A percentile compares a stretch with the other conserved stretches of the same genome.
Evolutionary conservation across 257 asterid species (phyloP).

Genomic region (Anisodus tanguticus): DNA sequence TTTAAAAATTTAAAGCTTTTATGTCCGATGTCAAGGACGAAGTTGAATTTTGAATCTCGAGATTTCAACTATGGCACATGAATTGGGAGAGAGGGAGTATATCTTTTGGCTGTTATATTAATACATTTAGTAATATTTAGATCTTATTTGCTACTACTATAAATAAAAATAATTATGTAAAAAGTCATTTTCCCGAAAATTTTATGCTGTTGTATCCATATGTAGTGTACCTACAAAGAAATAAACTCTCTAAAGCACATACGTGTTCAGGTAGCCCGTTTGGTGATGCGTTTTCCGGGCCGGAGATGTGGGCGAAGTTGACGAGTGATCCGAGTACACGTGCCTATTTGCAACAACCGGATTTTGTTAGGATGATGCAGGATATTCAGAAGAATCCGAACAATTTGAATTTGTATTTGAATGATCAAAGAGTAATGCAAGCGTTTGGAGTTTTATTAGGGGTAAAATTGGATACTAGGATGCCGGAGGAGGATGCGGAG

Average conservation of each 20-base stretch:
- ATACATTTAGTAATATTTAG: no score
- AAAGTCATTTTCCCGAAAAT: no score
- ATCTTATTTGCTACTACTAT: no score
- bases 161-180: no score
- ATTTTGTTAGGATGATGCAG: constrained; percentile 78
- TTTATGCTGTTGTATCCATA: no score
- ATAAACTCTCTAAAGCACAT: no score
- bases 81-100: no score
- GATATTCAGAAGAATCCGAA: constrained; percentile 77
- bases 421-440: constrained; percentile 86
- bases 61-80: no score
- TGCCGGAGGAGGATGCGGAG: constrained; percentile 50
- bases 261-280: constrained; percentile 47
- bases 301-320: constrained; percentile 87
- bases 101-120: no score
- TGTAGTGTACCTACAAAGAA: background rate
- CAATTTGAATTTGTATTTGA: constrained; percentile 63
- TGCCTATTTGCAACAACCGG: constrained; percentile 67
- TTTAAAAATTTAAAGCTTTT: no score
- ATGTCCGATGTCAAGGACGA: no score
- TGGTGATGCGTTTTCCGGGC: constrained; percentile 81
- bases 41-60: no score
- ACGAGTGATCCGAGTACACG: constrained; percentile 67
- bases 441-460: constrained; percentile 77
- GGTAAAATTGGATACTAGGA: constrained; percentile 59